These are phyloP conservation scores for Ehretia macrophylla DNA, from an alignment of 257 asterid genomes.

Conservation along the genomic window DNA sequence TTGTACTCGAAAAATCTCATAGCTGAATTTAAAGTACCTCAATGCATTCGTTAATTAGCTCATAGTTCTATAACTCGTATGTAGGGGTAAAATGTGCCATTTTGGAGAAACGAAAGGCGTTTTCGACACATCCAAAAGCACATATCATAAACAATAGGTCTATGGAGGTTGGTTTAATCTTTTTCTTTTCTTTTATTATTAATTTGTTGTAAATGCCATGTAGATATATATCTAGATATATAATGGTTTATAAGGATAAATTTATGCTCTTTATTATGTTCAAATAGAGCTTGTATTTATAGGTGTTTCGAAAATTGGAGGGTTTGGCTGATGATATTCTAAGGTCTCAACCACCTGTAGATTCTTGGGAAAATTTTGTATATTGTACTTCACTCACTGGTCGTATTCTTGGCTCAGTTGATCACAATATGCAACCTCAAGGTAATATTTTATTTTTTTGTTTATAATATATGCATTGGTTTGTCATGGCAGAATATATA, in stretches of 20 bases:
- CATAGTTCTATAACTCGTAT: background rate
- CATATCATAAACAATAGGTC: slow-evolving; percentile 85
- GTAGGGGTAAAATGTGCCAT: slow-evolving; percentile 74
- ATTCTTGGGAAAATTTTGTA: slow-evolving; percentile 86
- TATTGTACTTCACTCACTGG: slow-evolving; percentile 88
- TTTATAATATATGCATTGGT: no score
- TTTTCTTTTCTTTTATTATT: background rate
- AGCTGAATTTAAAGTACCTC: no score
- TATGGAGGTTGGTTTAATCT: slow-evolving; percentile 63
- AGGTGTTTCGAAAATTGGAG: slow-evolving; percentile 77
- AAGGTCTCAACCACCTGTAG: slow-evolving; percentile 78
- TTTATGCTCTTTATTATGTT: background rate
- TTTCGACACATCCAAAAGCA: slow-evolving; percentile 87
- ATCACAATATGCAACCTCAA: slow-evolving; percentile 84
- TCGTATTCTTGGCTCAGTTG: slow-evolving; percentile 75
- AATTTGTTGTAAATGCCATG: background rate
- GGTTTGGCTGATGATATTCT: slow-evolving; percentile 74
- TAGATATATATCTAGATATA: no score
- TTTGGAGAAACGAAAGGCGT: slow-evolving; percentile 62
- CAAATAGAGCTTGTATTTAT: slow-evolving; percentile 23
- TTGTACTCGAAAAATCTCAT: no score
- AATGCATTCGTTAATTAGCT: no score
- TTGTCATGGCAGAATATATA: no score
- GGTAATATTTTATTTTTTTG: slow-evolving; percentile 27
- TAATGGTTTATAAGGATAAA: background rate